Evolutionary conservation across 2,329 filamentous ascomycete genomes (phyloP).

Genomic region (Trichoderma semiorbis): DNA sequence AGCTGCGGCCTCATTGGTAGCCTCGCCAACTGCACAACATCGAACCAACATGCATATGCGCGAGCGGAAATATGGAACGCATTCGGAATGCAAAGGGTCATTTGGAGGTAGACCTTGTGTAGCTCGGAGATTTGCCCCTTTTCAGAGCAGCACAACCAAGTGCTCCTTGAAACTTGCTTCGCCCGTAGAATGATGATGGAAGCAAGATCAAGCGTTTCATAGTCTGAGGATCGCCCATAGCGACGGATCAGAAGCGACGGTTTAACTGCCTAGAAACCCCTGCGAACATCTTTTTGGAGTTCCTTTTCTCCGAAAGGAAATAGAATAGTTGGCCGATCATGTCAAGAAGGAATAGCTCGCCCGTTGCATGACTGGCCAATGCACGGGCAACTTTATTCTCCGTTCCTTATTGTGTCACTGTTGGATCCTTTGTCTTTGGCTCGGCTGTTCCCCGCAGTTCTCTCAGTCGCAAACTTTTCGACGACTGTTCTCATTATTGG

Average conservation of each 20-base stretch:
- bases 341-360: neutral
- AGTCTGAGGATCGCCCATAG: neutral
- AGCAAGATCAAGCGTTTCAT: neutral
- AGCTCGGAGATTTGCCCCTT: neutral
- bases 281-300: neutral
- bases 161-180: neutral
- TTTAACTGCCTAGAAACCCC: neutral
- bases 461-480: neutral
- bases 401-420: neutral
- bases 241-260: neutral
- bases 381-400: neutral
- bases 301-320: neutral
- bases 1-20: neutral
- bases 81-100: neutral
- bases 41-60: neutral
- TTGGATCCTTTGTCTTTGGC: neutral
- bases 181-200: neutral
- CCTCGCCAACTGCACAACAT: neutral
- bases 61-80: neutral
- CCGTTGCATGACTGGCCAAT: neutral
- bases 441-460: neutral
- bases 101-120: neutral
- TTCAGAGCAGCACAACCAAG: neutral
- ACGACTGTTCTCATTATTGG: neutral
- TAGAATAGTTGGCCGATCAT: neutral